Evolutionary conservation across 371 early-diverging fungal genomes (phyloP).

Genomic region (Polyrhizophydium stewartii): DNA sequence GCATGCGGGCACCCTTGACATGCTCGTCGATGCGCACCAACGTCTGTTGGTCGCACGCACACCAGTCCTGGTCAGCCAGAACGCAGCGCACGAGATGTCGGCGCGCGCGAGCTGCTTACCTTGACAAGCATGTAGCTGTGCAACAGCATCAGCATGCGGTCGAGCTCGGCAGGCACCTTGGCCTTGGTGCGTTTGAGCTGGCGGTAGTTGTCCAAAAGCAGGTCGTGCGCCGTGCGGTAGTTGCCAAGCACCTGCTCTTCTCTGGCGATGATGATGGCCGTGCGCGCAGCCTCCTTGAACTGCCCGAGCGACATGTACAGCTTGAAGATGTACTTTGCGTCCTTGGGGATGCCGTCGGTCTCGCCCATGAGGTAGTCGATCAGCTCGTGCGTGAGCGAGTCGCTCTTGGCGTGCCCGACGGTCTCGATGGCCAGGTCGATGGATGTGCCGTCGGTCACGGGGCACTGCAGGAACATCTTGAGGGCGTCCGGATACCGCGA

Average conservation of each 20-base stretch:
- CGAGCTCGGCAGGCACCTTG: conserved; percentile 42
- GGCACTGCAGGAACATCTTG: conserved; percentile 32
- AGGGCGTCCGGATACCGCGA: conserved; percentile 40
- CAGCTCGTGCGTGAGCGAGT: conserved; percentile 43
- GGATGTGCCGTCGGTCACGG: conserved; percentile 13
- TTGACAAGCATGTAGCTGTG: conserved; percentile 55
- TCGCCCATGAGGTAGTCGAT: conserved; percentile 53
- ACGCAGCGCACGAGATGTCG: background rate
- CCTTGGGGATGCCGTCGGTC: conserved; percentile 46
- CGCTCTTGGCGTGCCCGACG: conserved; percentile 45
- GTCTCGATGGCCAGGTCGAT: conserved; percentile 48
- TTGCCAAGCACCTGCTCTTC: conserved; percentile 50
- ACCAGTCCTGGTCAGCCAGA: background rate
- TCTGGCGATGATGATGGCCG: conserved; percentile 48
- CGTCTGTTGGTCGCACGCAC: conserved; percentile 16
- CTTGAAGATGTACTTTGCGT: conserved; percentile 52
- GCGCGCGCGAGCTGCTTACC: too few species aligned
- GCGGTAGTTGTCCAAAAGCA: conserved; percentile 40
- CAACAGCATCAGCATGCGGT: conserved; percentile 47
- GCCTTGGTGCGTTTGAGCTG: conserved; percentile 28
- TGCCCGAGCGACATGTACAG: conserved; percentile 50
- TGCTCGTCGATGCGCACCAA: conserved; percentile 42
- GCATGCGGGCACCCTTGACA: conserved; percentile 40
- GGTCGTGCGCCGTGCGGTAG: conserved; percentile 46
- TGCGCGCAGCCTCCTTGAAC: conserved; percentile 46